These are phyloP conservation scores for Ormosia semicastrata DNA, from an alignment of 306 rosid species.

Conservation along the genomic window DNA sequence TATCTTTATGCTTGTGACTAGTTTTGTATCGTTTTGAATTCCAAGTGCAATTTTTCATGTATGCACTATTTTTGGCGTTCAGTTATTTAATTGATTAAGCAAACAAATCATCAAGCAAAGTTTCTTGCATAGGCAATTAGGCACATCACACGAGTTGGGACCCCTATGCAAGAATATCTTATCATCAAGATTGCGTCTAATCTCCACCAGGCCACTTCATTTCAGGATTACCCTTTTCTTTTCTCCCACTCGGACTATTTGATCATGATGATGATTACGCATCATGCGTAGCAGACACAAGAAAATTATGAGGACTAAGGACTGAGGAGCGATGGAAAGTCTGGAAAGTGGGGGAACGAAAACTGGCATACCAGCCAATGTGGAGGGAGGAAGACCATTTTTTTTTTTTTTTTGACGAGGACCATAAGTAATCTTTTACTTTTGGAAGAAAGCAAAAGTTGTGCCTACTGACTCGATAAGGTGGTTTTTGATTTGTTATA, in stretches of 20 bases:
- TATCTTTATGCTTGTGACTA: too few relatives aligned
- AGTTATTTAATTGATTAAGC: not conserved
- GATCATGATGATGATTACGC: too few relatives aligned
- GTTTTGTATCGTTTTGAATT: too few relatives aligned
- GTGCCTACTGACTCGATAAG: not conserved
- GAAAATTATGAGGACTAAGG: not conserved
- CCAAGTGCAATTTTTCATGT: too few relatives aligned
- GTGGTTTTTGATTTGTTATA: not conserved
- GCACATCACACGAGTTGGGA: too few relatives aligned
- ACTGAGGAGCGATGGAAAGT: not conserved
- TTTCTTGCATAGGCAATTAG: too few relatives aligned
- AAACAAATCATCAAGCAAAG: not conserved
- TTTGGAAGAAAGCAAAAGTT: not conserved
- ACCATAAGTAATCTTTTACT: not conserved
- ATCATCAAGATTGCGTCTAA: not conserved
- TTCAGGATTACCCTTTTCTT: not conserved
- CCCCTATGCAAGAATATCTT: not conserved
- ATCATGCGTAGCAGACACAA: not conserved
- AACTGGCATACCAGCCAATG: not conserved
- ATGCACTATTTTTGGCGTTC: not conserved
- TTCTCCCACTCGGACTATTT: not conserved
- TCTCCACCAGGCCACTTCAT: not conserved
- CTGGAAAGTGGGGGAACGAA: not conserved
- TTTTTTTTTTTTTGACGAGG: too few relatives aligned
- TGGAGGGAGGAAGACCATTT: not conserved